Conservation (phyloP, 176 grass and related monocot species). For the Saccharum officinarum region DNA sequence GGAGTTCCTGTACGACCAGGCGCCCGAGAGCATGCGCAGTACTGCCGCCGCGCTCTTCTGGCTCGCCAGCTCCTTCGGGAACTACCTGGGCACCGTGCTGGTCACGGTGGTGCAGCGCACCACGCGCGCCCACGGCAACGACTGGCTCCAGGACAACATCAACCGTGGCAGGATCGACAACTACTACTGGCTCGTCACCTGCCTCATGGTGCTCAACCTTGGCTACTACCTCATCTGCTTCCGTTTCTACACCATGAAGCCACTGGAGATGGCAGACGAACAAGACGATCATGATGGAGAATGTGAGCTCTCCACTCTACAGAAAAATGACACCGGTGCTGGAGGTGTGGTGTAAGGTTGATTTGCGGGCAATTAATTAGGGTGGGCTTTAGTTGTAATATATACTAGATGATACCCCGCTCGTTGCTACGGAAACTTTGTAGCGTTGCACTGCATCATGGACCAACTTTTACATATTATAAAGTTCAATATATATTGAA, state of each 20-base stretch:
- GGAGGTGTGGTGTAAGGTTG: not conserved
- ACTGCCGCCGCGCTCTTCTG: constrained; percentile 70
- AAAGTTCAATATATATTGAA: no score
- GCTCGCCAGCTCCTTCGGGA: constrained; percentile 60
- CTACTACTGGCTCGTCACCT: constrained; percentile 84
- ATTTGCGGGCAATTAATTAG: no score
- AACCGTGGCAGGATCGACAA: constrained; percentile 64
- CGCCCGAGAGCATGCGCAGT: constrained; percentile 92
- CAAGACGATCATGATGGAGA: not conserved
- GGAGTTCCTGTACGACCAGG: constrained; percentile 87
- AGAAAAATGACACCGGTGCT: not conserved
- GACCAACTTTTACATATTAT: no score
- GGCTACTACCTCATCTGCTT: constrained; percentile 63
- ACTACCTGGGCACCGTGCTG: constrained; percentile 67
- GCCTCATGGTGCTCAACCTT: constrained; percentile 65
- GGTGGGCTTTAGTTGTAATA: no score
- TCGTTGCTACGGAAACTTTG: no score
- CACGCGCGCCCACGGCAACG: constrained; percentile 39
- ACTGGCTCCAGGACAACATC: constrained; percentile 94
- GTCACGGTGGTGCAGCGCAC: constrained; percentile 62
- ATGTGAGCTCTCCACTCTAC: constrained; percentile 25
- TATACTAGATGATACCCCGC: no score
- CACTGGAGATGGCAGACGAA: constrained; percentile 32
- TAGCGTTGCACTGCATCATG: no score
- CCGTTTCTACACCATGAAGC: constrained; percentile 69